phyloP scores from a whole-genome alignment of 2,329 filamentous ascomycete genomes.

The Xylariaceae sp. region DNA sequence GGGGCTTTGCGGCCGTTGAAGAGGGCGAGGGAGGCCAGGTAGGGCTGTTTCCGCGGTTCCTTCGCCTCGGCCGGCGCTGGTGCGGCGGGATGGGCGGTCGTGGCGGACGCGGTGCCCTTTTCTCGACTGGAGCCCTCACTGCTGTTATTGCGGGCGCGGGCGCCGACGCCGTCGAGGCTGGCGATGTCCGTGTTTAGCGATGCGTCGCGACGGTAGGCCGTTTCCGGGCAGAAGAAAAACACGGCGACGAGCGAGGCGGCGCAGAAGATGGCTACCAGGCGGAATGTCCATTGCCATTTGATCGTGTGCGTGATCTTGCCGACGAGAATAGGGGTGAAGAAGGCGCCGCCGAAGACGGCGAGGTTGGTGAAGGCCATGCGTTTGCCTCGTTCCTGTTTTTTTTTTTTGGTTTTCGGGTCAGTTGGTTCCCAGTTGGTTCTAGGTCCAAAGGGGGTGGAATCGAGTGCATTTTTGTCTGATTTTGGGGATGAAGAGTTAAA shows the following conservation, averaged over 20 bases:
- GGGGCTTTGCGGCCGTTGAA: slow-evolving; percentile 81
- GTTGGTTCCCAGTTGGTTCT: too few species aligned
- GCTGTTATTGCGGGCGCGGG: slow-evolving; percentile 1
- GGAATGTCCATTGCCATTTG: slow-evolving; percentile 85
- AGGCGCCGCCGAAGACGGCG: slow-evolving; percentile 51
- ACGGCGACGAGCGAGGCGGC: slow-evolving; percentile 64
- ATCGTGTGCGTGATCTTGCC: slow-evolving; percentile 74
- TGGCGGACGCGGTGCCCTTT: background rate
- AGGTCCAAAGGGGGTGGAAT: too few species aligned
- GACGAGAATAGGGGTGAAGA: slow-evolving; percentile 78
- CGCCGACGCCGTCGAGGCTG: slow-evolving; percentile 16
- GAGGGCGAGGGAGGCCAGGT: slow-evolving; percentile 53
- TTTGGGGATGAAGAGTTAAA: background rate
- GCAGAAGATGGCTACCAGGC: slow-evolving; percentile 79
- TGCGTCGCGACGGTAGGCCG: slow-evolving; percentile 63
- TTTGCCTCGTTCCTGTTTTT: slow-evolving; percentile 60
- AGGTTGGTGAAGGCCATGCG: slow-evolving; percentile 75
- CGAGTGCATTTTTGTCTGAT: background rate
- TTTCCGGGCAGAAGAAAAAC: slow-evolving; percentile 79
- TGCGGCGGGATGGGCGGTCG: too few species aligned
- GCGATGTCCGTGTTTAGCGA: slow-evolving; percentile 64
- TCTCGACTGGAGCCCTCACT: background rate
- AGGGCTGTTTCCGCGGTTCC: slow-evolving; percentile 47
- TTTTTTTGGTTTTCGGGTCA: background rate
- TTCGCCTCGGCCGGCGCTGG: too few species aligned